Percentiles rank a stretch among this genome's conserved stretches.
These are phyloP conservation scores for Trametopsis cervina DNA, from an alignment of 768 basidiomycete genomes.

Conservation along the genomic window DNA sequence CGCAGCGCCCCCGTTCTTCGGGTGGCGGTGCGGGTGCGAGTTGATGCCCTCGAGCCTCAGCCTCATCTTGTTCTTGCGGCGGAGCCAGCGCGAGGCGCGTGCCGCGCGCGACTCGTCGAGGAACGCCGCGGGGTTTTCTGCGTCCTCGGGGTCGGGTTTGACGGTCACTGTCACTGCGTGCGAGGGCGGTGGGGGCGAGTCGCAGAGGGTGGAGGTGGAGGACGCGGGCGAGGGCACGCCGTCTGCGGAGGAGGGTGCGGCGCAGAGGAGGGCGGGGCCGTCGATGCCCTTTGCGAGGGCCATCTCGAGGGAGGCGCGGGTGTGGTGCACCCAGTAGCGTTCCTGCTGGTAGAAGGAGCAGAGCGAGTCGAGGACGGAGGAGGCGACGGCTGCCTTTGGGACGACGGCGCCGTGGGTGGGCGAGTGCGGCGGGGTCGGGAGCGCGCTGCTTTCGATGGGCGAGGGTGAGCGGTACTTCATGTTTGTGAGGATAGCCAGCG, in stretches of 20 bases:
- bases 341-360: conserved; percentile 64
- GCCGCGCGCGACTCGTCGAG: conserved; percentile 12
- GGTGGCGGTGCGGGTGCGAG: conserved; percentile 20
- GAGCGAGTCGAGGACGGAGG: conserved; percentile 56
- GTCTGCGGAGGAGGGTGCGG: conserved; percentile 13
- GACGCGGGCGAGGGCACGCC: conserved; percentile 7
- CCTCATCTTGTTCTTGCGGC: conserved; percentile 54
- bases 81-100: conserved; percentile 38
- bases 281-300: conserved; percentile 30
- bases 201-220: conserved; percentile 9
- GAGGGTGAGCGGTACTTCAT: conserved; percentile 19
- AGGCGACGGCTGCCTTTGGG: conserved; percentile 27
- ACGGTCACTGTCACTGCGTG: conserved; percentile 20
- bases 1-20: neutral
- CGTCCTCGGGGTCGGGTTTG: conserved; percentile 27
- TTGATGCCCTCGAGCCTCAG: conserved; percentile 41
- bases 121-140: conserved; percentile 15
- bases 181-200: conserved; percentile 12
- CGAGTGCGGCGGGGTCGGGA: conserved; percentile 27
- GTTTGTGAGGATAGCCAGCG: conserved; percentile 1
- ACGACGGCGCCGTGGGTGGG: conserved; percentile 19
- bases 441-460: conserved; percentile 16
- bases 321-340: conserved; percentile 65
- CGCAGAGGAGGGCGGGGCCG: conserved; percentile 19
- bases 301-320: conserved; percentile 53